Evolutionary conservation across 1,139 yeast genomes (phyloP), one percentile per base, ranked within the genome.

Genomic region (Taphrina deformans): DNA sequence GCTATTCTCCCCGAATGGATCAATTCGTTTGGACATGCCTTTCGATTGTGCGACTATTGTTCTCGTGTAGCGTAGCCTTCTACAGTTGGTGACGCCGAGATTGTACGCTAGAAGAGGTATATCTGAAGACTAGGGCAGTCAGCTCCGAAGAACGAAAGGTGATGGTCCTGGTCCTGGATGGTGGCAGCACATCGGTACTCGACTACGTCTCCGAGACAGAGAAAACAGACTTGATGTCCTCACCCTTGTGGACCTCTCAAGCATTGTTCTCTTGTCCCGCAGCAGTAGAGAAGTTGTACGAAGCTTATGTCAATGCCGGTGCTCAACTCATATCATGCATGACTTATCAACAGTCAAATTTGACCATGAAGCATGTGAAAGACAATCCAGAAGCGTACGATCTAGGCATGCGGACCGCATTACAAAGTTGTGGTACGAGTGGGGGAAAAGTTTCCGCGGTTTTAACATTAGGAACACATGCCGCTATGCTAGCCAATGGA

Each of bases 131-230:
- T n/a, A n/a, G n/a, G n/a, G n/a, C n/a, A n/a, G n/a, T n/a, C n/a
- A n/a, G n/a, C n/a, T n/a, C n/a, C n/a, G n/a, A n/a, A n/a, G n/a
- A n/a, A n/a, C n/a, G n/a, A n/a, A n/a, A n/a, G n/a, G n/a, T n/a
- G n/a, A 59, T 59, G 63, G 63, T 59, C 14, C 26, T 59, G 29
- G 21, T 59, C 3, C 63, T 59, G 14, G 63, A 59, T 59, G 63
- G 63, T 16, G 63, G 63, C 29, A 59, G 63, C 40, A 59, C 63
- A 3, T 35, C 55, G 10, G 63, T 50, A n/a, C 48, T 59, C 12
- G 56, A 59, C 4, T 26, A 50, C 26, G 18, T 59, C 21, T 14
- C 48, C 1, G 40, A 26, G 27, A 41, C 24, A 14, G 18, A 48
- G 6, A 53, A 40, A 12, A n/a, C 56, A 12, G 50, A 29, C 10